Conservation (phyloP, 2,329 filamentous ascomycete species). For the Drechslerella dactyloides region DNA sequence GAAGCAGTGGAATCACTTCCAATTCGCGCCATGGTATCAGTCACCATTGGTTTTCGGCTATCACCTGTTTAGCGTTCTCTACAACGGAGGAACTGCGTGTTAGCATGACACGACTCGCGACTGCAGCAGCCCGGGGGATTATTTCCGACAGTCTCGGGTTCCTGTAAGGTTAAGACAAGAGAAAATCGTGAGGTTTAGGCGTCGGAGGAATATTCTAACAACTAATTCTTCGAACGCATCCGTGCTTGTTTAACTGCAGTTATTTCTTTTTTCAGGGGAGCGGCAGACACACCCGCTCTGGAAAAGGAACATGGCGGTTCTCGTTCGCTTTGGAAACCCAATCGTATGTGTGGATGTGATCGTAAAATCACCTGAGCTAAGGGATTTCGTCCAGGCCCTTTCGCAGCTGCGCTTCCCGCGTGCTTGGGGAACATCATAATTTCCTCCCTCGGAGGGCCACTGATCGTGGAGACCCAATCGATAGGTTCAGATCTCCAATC, state of each 20-base stretch:
- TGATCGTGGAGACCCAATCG: conserved; percentile 48
- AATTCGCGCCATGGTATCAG: conserved; percentile 47
- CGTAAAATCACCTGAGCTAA: conserved; percentile 42
- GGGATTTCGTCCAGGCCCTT: conserved; percentile 19
- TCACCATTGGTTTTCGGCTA: conserved; percentile 51
- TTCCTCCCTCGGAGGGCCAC: conserved; percentile 49
- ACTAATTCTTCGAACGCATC: neutral
- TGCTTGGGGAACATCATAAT: conserved; percentile 40
- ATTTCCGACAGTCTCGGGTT: conserved; percentile 46
- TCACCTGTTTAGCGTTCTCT: conserved; percentile 44
- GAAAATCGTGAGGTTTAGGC: conserved; percentile 24
- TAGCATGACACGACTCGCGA: conserved; percentile 41
- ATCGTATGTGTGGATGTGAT: conserved; percentile 20
- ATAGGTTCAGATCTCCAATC: conserved; percentile 51
- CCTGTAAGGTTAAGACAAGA: neutral
- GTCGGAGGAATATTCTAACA: neutral
- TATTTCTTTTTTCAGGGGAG: conserved; percentile 29
- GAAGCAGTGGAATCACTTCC: conserved; percentile 43
- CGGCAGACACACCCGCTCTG: conserved; percentile 29
- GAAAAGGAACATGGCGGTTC: conserved; percentile 18
- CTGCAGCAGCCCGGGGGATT: conserved; percentile 34
- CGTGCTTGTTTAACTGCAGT: conserved; percentile 7
- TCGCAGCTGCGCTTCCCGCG: conserved; percentile 41
- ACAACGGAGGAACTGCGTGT: conserved; percentile 22
- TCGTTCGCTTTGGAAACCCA: conserved; percentile 18